Evolutionary conservation across 1,139 yeast species (phyloP).

Genomic region (Pichia sorboxylosa): DNA sequence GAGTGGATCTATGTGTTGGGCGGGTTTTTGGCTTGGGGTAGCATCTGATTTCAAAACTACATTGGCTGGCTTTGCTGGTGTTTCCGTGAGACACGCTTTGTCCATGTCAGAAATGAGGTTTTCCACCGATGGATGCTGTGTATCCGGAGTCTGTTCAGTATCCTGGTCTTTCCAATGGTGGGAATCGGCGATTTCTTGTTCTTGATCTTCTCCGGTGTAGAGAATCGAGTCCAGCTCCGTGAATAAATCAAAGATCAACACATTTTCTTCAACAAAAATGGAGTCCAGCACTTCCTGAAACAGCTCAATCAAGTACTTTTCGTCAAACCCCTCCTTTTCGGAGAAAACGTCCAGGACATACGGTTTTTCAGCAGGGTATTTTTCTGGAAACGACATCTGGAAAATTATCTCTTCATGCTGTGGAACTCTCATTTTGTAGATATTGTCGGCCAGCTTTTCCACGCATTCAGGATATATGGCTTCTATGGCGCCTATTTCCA

Average conservation of each 20-base stretch:
- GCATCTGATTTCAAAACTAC: conserved; percentile 12
- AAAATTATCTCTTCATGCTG: conserved; percentile 45
- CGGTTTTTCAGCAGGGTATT: conserved; percentile 60
- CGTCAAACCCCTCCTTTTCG: conserved; percentile 30
- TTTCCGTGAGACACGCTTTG: too few species aligned
- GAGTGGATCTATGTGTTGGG: conserved; percentile 30
- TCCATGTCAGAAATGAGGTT: conserved; percentile 24
- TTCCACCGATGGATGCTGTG: not conserved
- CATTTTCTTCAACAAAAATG: conserved; percentile 47
- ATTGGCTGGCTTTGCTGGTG: conserved; percentile 11
- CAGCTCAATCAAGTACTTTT: conserved; percentile 31
- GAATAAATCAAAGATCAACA: conserved; percentile 68
- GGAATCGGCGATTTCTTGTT: conserved; percentile 18
- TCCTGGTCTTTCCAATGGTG: conserved; percentile 16
- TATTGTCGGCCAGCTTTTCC: conserved; percentile 25
- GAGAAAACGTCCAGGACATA: conserved; percentile 40
- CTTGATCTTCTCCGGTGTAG: conserved; percentile 28
- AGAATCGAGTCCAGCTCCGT: conserved; percentile 50
- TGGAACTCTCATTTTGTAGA: conserved; percentile 50
- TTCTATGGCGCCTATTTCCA: conserved; percentile 73
- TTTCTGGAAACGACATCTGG: conserved; percentile 55
- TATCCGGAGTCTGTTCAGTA: conserved; percentile 1
- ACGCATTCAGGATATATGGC: conserved; percentile 74
- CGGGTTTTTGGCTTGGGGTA: not conserved
- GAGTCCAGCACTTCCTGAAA: conserved; percentile 40